A percentile compares a stretch with the other conserved stretches of the same genome.
Evolutionary conservation across 148 eudicot genomes (phyloP).

Genomic region (Amaranthus palmeri): DNA sequence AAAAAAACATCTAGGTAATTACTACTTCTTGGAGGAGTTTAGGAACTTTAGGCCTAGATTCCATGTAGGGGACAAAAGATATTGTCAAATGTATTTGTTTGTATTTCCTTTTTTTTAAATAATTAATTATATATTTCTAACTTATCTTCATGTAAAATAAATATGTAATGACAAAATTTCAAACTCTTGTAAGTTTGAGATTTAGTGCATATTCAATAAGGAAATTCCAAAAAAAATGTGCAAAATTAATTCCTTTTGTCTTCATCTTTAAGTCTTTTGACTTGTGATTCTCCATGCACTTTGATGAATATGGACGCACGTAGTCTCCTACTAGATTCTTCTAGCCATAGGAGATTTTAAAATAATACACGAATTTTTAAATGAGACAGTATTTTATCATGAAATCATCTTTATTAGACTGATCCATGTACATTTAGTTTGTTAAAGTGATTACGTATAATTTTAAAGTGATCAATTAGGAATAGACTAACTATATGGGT

Average conservation of each 20-base stretch:
- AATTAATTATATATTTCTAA: too few species aligned
- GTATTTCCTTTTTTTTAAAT: background rate
- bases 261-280: background rate
- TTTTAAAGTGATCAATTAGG: too few species aligned
- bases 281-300: background rate
- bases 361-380: too few species aligned
- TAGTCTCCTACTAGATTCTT: conserved; percentile 16
- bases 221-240: background rate
- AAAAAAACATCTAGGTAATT: background rate
- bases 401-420: too few species aligned
- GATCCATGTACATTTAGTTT: too few species aligned
- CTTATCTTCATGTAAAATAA: conserved; percentile 11
- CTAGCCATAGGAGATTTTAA: background rate
- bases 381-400: too few species aligned
- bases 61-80: conserved; percentile 18
- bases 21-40: background rate
- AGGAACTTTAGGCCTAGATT: conserved; percentile 10
- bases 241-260: conserved; percentile 6
- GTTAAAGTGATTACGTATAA: too few species aligned
- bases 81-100: conserved; percentile 8
- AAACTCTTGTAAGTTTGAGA: conserved; percentile 9
- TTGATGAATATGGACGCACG: conserved; percentile 21
- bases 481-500: too few species aligned
- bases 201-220: background rate
- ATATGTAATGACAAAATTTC: conserved; percentile 19